A percentile compares a stretch with the other conserved stretches of the same genome.
Conservation (phyloP, 2,329 filamentous ascomycete genomes). For the Zasmidium citrigriseum region DNA sequence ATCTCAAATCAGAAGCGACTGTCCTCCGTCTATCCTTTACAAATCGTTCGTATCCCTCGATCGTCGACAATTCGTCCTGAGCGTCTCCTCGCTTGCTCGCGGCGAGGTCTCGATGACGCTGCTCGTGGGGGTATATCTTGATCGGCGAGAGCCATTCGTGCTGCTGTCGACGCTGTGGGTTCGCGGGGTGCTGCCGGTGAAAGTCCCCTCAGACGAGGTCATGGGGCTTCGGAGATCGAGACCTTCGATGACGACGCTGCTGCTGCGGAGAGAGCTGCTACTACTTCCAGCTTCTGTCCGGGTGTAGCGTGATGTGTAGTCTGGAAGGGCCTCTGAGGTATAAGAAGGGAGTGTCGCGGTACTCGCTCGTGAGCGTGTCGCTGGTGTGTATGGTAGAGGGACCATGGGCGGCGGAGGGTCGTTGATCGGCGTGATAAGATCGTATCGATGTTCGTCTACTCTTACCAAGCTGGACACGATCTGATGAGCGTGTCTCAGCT, state of each 20-base stretch:
- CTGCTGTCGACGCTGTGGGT: constrained; percentile 19
- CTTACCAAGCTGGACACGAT: constrained; percentile 45
- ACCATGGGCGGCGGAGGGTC: constrained; percentile 28
- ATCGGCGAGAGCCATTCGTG: constrained; percentile 16
- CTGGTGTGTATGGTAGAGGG: constrained; percentile 26
- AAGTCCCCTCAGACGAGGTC: constrained; percentile 4
- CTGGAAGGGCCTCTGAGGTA: constrained; percentile 43
- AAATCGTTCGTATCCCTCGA: constrained; percentile 11
- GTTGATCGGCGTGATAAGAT: constrained; percentile 17
- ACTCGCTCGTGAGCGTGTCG: constrained; percentile 35
- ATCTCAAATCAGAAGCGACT: too few species aligned
- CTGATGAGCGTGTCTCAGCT: constrained; percentile 54
- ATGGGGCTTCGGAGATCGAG: constrained; percentile 11
- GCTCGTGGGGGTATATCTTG: constrained; percentile 40
- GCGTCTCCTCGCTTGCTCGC: constrained; percentile 42
- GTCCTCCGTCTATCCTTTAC: neutral
- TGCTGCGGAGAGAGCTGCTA: constrained; percentile 23
- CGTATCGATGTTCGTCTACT: constrained; percentile 35
- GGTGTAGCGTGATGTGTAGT: constrained; percentile 43
- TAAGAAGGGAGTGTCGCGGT: constrained; percentile 37
- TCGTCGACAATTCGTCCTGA: constrained; percentile 27
- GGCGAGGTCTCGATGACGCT: constrained; percentile 45
- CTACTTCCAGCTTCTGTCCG: constrained; percentile 28
- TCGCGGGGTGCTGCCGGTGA: constrained; percentile 15
- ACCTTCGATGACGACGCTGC: constrained; percentile 6